Evolutionary conservation across 192 early-diverging fungal genomes (phyloP).

Genomic region (Rhizophlyctis rosea): DNA sequence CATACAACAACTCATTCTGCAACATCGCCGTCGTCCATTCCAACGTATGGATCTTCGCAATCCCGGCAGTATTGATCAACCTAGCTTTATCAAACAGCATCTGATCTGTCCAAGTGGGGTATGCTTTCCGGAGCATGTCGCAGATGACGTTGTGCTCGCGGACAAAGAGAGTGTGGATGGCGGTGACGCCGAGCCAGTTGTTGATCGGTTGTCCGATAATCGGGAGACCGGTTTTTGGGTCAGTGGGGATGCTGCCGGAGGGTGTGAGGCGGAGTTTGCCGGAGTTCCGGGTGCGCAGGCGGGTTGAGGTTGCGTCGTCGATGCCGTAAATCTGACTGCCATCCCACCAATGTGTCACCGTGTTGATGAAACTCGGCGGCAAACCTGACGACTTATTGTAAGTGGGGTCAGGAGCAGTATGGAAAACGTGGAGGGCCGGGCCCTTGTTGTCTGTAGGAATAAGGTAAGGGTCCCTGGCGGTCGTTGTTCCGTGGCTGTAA

Average conservation of each 20-base stretch:
- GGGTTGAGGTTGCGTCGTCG: neutral
- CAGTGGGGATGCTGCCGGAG: slow-evolving; percentile 15
- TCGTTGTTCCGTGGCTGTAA: slow-evolving; percentile 6
- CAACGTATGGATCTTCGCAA: slow-evolving; percentile 37
- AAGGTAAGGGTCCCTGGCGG: slow-evolving; percentile 14
- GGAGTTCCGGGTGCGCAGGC: slow-evolving; percentile 17
- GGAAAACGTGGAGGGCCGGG: slow-evolving; percentile 4
- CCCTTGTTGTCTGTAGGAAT: slow-evolving; percentile 13
- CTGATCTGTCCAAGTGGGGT: slow-evolving; percentile 34
- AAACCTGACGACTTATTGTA: slow-evolving; percentile 8
- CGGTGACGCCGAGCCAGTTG: slow-evolving; percentile 31
- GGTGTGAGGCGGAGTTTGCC: slow-evolving; percentile 23
- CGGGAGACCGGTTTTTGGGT: slow-evolving; percentile 19
- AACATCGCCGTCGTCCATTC: slow-evolving; percentile 38
- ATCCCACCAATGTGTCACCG: slow-evolving; percentile 34
- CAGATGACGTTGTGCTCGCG: slow-evolving; percentile 35
- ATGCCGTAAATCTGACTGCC: slow-evolving; percentile 30
- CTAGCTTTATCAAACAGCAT: slow-evolving; percentile 30
- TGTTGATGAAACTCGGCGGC: slow-evolving; percentile 12
- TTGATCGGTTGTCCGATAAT: slow-evolving; percentile 29
- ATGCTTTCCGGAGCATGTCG: slow-evolving; percentile 22
- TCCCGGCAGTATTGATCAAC: slow-evolving; percentile 25
- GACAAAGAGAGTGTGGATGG: slow-evolving; percentile 30
- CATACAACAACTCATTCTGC: slow-evolving; percentile 20
- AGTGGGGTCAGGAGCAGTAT: slow-evolving; percentile 13